Evolutionary conservation across 305 asterid species (phyloP).

Genomic region (Nicotiana rustica): DNA sequence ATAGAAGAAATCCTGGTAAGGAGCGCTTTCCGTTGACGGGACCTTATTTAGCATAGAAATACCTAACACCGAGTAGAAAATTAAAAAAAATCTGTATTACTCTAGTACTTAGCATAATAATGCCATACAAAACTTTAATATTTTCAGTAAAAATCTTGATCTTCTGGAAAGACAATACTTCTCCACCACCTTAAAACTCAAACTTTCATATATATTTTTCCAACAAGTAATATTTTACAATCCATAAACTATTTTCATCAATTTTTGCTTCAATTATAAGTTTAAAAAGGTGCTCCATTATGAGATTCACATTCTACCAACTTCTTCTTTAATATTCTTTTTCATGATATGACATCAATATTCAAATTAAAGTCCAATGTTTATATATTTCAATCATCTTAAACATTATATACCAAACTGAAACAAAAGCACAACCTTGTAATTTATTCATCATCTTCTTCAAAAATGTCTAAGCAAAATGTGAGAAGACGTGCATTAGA

Average conservation of each 20-base stretch:
- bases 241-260: slow-evolving; percentile 43
- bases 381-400: slow-evolving; percentile 43
- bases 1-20: no score
- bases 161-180: neutral
- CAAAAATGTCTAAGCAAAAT: slow-evolving; percentile 59
- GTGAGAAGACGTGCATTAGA: slow-evolving; percentile 51
- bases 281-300: slow-evolving; percentile 40
- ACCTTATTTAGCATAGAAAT: neutral
- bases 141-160: neutral
- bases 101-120: neutral
- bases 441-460: slow-evolving; percentile 33
- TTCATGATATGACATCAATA: neutral
- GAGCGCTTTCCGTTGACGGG: no score
- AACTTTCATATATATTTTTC: slow-evolving; percentile 8
- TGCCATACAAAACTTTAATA: slow-evolving; percentile 19
- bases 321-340: slow-evolving; percentile 45
- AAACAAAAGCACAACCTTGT: slow-evolving; percentile 32
- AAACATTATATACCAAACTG: slow-evolving; percentile 4
- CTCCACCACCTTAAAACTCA: slow-evolving; percentile 32
- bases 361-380: slow-evolving; percentile 32
- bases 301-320: slow-evolving; percentile 65
- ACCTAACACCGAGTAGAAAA: neutral
- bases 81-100: neutral
- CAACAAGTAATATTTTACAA: slow-evolving; percentile 43
- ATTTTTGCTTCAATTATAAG: slow-evolving; percentile 61